Percentiles rank a stretch among this genome's conserved stretches.
These are phyloP conservation scores for Apiosordaria backusii DNA, from an alignment of 495 filamentous ascomycete genomes.

Conservation along the genomic window DNA sequence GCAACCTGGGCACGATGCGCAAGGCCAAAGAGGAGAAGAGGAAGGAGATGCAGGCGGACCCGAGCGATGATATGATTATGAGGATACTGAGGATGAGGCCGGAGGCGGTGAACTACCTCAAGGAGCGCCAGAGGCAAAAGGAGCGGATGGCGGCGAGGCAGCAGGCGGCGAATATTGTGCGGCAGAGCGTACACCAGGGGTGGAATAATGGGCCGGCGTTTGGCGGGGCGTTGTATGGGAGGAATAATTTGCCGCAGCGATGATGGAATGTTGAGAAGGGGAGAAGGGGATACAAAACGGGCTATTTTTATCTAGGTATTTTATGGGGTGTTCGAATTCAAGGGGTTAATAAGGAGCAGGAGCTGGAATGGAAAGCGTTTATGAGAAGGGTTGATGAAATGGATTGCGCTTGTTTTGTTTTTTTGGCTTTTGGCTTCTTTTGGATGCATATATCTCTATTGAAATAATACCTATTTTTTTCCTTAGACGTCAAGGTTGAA, in stretches of 20 bases:
- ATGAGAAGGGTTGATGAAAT: neutral
- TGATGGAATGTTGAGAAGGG: constrained; percentile 8
- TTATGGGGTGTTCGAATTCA: neutral
- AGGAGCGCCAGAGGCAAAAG: constrained; percentile 87
- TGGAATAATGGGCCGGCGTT: constrained; percentile 51
- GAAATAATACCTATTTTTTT: neutral
- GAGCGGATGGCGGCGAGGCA: constrained; percentile 86
- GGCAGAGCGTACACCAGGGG: constrained; percentile 72
- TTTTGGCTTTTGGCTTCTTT: too few relatives aligned
- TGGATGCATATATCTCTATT: neutral
- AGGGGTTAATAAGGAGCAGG: neutral
- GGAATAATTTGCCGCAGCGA: constrained; percentile 28
- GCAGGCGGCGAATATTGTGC: constrained; percentile 90
- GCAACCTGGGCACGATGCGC: constrained; percentile 93
- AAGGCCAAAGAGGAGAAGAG: constrained; percentile 94
- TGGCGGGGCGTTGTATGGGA: constrained; percentile 33
- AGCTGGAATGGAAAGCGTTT: neutral
- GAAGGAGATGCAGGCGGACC: constrained; percentile 91
- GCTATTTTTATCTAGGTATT: neutral
- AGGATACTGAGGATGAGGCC: constrained; percentile 94
- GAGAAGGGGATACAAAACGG: neutral
- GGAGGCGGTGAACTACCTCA: constrained; percentile 86
- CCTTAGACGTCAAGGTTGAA: neutral
- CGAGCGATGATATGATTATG: constrained; percentile 97
- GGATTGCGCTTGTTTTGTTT: neutral